These are phyloP conservation scores for Cutaneotrichosporon sp. DNA, from an alignment of 1,284 basidiomycete genomes.

Conservation along the genomic window DNA sequence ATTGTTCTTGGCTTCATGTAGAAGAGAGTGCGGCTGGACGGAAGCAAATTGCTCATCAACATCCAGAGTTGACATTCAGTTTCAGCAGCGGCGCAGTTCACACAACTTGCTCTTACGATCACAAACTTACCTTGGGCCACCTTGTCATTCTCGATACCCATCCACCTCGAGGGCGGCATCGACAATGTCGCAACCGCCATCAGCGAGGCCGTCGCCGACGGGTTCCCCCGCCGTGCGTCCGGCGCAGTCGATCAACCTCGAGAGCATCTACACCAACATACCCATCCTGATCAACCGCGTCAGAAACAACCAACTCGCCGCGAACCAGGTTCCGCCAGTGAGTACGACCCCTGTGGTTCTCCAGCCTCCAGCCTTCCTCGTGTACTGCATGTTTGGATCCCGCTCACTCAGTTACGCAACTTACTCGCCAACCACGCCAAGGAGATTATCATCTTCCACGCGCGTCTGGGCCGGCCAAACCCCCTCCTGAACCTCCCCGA, in stretches of 20 bases:
- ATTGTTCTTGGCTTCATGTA: no score
- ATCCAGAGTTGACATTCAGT: no score
- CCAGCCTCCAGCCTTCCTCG: neutral
- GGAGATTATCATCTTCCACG: conserved; percentile 24
- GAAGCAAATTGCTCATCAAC: no score
- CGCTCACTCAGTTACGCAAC: conserved; percentile 21
- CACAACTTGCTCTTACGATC: neutral
- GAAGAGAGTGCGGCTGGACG: no score
- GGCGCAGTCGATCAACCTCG: conserved; percentile 14
- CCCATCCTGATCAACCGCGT: conserved; percentile 18
- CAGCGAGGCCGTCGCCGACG: conserved; percentile 14
- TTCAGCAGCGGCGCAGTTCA: no score
- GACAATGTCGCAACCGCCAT: conserved; percentile 6
- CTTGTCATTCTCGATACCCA: neutral
- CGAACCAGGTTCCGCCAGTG: conserved; percentile 17
- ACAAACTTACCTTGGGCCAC: neutral
- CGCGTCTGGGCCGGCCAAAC: conserved; percentile 16
- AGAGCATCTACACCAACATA: conserved; percentile 20
- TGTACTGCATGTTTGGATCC: no score
- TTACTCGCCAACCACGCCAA: conserved; percentile 19
- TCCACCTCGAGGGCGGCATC: neutral
- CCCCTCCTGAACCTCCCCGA: conserved; percentile 22
- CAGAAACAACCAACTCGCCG: conserved; percentile 14
- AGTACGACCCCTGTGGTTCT: neutral
- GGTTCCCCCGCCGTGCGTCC: conserved; percentile 15